Conservation (phyloP, 768 basidiomycete species). For the Rubroboletus pulcherrimus region DNA sequence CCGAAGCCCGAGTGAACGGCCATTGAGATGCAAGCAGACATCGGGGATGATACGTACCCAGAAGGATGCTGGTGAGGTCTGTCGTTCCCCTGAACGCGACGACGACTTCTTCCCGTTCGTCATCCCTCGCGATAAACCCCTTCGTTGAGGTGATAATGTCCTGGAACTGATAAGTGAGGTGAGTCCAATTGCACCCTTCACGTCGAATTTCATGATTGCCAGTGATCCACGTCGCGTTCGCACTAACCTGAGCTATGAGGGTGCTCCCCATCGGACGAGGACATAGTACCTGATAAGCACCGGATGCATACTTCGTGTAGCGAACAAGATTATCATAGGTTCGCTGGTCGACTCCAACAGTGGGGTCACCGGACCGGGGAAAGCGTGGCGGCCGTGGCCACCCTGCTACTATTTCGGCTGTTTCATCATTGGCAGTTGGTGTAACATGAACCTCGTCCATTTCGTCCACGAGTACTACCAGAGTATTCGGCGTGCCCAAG, state of each 20-base stretch:
- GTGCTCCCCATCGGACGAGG: conserved; percentile 46
- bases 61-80: conserved; percentile 18
- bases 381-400: conserved; percentile 26
- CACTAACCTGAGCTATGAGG: conserved; percentile 39
- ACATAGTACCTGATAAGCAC: conserved; percentile 44
- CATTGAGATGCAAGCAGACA: neutral
- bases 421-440: neutral
- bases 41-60: conserved; percentile 6
- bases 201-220: neutral
- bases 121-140: conserved; percentile 45
- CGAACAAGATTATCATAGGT: conserved; percentile 42
- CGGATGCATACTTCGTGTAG: conserved; percentile 50
- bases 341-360: conserved; percentile 31
- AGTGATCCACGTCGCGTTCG: neutral
- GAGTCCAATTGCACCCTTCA: neutral
- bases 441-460: neutral
- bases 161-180: conserved; percentile 30
- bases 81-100: conserved; percentile 41
- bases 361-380: conserved; percentile 21
- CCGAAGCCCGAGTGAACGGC: neutral
- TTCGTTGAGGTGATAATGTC: conserved; percentile 36
- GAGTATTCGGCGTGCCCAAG: neutral
- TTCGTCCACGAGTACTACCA: conserved; percentile 4
- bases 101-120: conserved; percentile 38
- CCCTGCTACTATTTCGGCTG: neutral